These are phyloP conservation scores for Aspergillus olivimuriae DNA, from an alignment of 495 filamentous ascomycete species.

Conservation along the genomic window DNA sequence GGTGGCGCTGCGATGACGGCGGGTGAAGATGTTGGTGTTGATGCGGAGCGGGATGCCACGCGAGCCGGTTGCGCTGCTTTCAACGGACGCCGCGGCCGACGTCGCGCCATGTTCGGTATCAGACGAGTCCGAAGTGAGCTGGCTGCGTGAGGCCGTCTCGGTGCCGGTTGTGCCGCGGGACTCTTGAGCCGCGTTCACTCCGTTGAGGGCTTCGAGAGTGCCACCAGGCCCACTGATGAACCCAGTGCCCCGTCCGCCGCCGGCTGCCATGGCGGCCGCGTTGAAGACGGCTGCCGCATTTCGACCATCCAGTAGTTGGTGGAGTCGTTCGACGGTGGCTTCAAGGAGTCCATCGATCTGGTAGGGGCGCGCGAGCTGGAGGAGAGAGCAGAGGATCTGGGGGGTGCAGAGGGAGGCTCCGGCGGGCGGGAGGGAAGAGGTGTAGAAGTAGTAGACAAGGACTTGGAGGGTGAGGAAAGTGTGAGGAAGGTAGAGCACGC, in stretches of 20 bases:
- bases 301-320: slow-evolving; percentile 80
- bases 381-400: slow-evolving; percentile 88
- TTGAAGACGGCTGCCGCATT: slow-evolving; percentile 98
- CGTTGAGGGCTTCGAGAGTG: slow-evolving; percentile 40
- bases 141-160: slow-evolving; percentile 24
- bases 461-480: slow-evolving; percentile 81
- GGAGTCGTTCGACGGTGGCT: slow-evolving; percentile 83
- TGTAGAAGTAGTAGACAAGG: slow-evolving; percentile 88
- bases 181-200: slow-evolving; percentile 22
- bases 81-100: slow-evolving; percentile 21
- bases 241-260: slow-evolving; percentile 70
- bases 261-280: slow-evolving; percentile 95
- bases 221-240: slow-evolving; percentile 38
- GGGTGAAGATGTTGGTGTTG: slow-evolving; percentile 33
- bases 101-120: slow-evolving; percentile 38
- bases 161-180: slow-evolving; percentile 15
- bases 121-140: slow-evolving; percentile 38
- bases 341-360: slow-evolving; percentile 88
- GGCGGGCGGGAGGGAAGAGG: slow-evolving; percentile 71
- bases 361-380: slow-evolving; percentile 91
- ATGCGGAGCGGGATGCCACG: slow-evolving; percentile 40
- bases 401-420: slow-evolving; percentile 80
- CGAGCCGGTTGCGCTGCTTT: slow-evolving; percentile 29
- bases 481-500: slow-evolving; percentile 89
- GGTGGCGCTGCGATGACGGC: slow-evolving; percentile 18